A percentile compares a stretch with the other conserved stretches of the same genome.
These are phyloP conservation scores for Pelargonium myrrhifolium DNA, from an alignment of 441 rosid genomes.

Conservation along the genomic window DNA sequence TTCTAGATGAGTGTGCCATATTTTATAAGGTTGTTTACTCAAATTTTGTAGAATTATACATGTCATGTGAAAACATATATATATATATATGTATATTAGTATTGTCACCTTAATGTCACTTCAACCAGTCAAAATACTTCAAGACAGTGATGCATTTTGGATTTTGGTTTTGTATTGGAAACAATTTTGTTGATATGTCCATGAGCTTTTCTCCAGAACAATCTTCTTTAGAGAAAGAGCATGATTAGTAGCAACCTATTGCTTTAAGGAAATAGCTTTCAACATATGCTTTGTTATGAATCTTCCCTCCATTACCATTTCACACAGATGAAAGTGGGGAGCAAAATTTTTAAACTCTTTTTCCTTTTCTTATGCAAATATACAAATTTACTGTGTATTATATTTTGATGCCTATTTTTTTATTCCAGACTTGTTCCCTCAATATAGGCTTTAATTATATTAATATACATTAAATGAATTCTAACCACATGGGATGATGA, in stretches of 20 bases:
- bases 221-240: neutral
- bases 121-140: neutral
- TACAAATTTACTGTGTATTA: neutral
- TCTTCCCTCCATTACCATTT: too few relatives aligned
- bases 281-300: too few relatives aligned
- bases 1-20: neutral
- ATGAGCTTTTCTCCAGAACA: neutral
- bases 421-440: neutral
- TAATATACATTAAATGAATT: neutral
- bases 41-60: neutral
- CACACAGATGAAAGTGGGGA: neutral
- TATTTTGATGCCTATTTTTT: neutral
- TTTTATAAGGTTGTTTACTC: neutral
- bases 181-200: neutral
- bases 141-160: neutral
- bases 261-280: too few relatives aligned
- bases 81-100: too few relatives aligned
- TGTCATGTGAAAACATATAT: too few relatives aligned
- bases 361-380: neutral
- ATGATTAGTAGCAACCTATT: too few relatives aligned
- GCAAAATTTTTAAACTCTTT: neutral
- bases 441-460: neutral
- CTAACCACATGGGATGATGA: neutral
- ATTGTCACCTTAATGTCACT: conserved; percentile 1
- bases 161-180: neutral